Conservation (phyloP, 2,329 filamentous ascomycete species). For the Exophiala viscosa region DNA sequence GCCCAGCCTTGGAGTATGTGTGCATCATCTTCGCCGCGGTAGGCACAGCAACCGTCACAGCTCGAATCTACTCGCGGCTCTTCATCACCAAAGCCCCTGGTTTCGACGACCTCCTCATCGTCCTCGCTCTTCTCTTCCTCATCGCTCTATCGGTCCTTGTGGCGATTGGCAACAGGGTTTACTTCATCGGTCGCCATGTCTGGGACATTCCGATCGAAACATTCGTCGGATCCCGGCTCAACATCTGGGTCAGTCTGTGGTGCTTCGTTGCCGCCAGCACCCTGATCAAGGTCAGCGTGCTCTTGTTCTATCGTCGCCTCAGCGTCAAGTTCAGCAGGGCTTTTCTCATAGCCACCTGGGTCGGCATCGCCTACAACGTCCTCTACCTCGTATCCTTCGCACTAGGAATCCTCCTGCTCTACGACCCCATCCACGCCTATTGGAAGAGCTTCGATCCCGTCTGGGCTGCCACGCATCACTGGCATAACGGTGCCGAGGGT, state of each 20-base stretch:
- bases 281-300: slow-evolving; percentile 26
- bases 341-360: slow-evolving; percentile 27
- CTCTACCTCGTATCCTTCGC: slow-evolving; percentile 20
- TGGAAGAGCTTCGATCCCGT: slow-evolving; percentile 23
- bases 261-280: slow-evolving; percentile 16
- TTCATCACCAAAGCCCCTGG: slow-evolving; percentile 28
- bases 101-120: slow-evolving; percentile 23
- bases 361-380: slow-evolving; percentile 29
- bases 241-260: slow-evolving; percentile 25
- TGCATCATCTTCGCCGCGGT: slow-evolving; percentile 29
- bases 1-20: slow-evolving; percentile 28
- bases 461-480: slow-evolving; percentile 20
- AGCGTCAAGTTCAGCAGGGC: slow-evolving; percentile 22
- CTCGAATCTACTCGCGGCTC: slow-evolving; percentile 32
- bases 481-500: slow-evolving; percentile 19
- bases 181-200: slow-evolving; percentile 23
- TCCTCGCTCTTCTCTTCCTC: slow-evolving; percentile 15
- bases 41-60: slow-evolving; percentile 24
- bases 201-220: slow-evolving; percentile 25
- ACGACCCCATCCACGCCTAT: slow-evolving; percentile 24
- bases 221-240: slow-evolving; percentile 17
- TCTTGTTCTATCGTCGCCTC: slow-evolving; percentile 30
- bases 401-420: slow-evolving; percentile 23
- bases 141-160: slow-evolving; percentile 21
- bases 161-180: slow-evolving; percentile 24